These are phyloP conservation scores for Zychaea mexicana DNA, from an alignment of 371 early-diverging fungal species.

Conservation along the genomic window DNA sequence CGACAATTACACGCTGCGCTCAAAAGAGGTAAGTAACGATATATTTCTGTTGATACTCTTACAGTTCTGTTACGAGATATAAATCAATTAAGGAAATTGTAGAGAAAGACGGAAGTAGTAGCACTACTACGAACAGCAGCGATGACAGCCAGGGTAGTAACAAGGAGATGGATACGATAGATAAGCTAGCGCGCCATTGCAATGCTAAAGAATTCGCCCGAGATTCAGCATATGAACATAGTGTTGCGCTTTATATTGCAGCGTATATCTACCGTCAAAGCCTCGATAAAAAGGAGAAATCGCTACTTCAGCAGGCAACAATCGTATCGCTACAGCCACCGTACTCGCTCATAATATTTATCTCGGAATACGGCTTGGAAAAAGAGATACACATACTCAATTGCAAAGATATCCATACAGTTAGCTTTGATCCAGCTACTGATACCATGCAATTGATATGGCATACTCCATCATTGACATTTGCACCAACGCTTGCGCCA, in stretches of 20 bases:
- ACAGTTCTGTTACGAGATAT: too few relatives aligned
- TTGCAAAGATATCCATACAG: neutral
- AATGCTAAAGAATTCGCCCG: conserved; percentile 20
- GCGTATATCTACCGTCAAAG: conserved; percentile 38
- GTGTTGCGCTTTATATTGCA: conserved; percentile 23
- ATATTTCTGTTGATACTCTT: too few relatives aligned
- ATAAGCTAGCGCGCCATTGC: conserved; percentile 38
- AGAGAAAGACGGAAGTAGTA: too few relatives aligned
- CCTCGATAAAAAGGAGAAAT: conserved; percentile 4
- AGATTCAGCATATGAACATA: conserved; percentile 25
- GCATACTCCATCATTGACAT: too few relatives aligned
- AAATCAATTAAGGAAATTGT: too few relatives aligned
- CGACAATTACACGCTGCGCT: conserved; percentile 52
- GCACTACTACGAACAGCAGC: neutral
- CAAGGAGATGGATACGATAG: conserved; percentile 18
- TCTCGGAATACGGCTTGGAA: conserved; percentile 10
- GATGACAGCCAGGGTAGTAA: neutral
- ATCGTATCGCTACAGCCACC: neutral
- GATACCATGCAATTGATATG: conserved; percentile 12
- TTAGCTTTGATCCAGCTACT: neutral
- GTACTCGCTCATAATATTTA: neutral
- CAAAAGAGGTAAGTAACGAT: conserved; percentile 17
- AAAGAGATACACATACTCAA: conserved; percentile 1
- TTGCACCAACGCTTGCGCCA: too few relatives aligned
- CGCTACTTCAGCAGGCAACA: conserved; percentile 3